Base-by-base conservation (phyloP, 257 asterid species). In the Gentiana straminea region DNA sequence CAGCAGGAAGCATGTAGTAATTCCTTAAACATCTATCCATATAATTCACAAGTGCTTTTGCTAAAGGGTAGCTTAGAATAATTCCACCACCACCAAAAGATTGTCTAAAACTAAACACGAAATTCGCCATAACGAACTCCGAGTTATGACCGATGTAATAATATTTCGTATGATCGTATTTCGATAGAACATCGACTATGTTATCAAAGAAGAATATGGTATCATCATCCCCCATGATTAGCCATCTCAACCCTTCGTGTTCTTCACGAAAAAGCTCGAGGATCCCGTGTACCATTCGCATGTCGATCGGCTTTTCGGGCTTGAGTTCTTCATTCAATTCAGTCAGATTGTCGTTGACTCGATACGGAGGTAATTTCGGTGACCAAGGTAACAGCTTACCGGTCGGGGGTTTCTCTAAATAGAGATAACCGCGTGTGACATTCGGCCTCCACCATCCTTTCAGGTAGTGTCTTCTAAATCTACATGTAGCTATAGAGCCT, bases 61-160 rank as follows among this genome's bases (percentile, higher is more conserved):
- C 96, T 41, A 84, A 60, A 13, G 89, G 81, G 35, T 71, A 80
- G 45, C 96, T 86, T 64, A 84, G 36, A 5, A 77, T 73, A 13
- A 84, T 64, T 2, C 94, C 96, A 7, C 81, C 96, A 33, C 95
- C 95, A 0, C 96, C 96, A 48, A 79, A 86, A 1, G 70, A 91
- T 55, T 79, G 87, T 24, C 75, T 64, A 33, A 77, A 86, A 3
- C 79, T 75, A 64, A 50, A 81, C 80, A 79, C 73, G 48, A 48
- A 66, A 66, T 79, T 80, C 2, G 92, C 74, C 70, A 75, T 44
- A 1, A 81, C 35, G 45, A 49, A 81, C 71, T 86, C 95, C 5
- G 95, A 86, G 0, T 54, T 75, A 37, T 70, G 79, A 0, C 94
- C 95, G 0, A 86, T 54, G 57, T 83, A 86, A 52, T 73, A 68